Evolutionary conservation across 257 asterid genomes (phyloP).

Genomic region (Eustoma russellianum): DNA sequence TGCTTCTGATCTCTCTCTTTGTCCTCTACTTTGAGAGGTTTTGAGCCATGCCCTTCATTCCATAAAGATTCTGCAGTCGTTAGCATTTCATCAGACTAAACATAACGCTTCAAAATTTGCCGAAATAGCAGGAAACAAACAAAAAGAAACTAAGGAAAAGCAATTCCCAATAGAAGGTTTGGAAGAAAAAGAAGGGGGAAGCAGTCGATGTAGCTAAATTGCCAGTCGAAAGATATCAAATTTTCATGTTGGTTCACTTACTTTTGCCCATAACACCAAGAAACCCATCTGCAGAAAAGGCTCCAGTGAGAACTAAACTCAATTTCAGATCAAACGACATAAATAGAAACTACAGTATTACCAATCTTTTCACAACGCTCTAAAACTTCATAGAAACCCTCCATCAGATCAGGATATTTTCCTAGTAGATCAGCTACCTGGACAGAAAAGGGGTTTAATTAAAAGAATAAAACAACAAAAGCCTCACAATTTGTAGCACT

Average conservation of each 20-base stretch:
- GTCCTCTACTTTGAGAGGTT: constrained; percentile 50
- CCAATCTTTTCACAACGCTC: constrained; percentile 92
- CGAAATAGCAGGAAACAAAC: neutral
- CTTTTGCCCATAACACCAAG: constrained; percentile 95
- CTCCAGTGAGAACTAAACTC: constrained; percentile 22
- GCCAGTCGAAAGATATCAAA: no score
- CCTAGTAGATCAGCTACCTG: constrained; percentile 89
- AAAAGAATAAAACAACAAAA: neutral
- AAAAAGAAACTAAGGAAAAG: neutral
- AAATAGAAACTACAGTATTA: constrained; percentile 20
- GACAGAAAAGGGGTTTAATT: constrained; percentile 4
- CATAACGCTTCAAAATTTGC: neutral
- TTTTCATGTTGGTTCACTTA: constrained; percentile 44
- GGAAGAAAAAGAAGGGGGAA: constrained; percentile 5
- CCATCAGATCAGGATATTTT: constrained; percentile 89
- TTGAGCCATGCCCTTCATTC: constrained; percentile 56
- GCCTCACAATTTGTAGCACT: neutral
- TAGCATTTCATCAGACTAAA: constrained; percentile 14
- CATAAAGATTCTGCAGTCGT: constrained; percentile 58
- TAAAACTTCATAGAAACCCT: constrained; percentile 71
- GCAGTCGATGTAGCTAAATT: constrained; percentile 8
- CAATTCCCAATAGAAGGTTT: no score
- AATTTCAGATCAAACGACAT: constrained; percentile 5
- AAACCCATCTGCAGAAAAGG: constrained; percentile 75
- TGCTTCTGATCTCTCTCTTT: constrained; percentile 79